Evolutionary conservation across 2,329 filamentous ascomycete genomes (phyloP), one percentile per base, ranked within the genome.

Genomic region (Trichoderma semiorbis): DNA sequence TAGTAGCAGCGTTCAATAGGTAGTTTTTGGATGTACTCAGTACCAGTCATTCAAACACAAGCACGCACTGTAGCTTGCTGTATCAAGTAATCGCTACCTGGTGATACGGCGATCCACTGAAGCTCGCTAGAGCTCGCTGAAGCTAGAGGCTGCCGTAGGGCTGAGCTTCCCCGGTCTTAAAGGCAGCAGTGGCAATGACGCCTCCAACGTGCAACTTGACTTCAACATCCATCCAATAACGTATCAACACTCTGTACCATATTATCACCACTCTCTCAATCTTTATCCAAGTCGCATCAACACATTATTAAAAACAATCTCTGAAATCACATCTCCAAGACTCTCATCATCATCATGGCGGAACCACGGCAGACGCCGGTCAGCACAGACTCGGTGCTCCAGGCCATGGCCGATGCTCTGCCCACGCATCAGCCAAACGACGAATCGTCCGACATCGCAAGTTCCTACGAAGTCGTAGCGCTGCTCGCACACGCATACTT

Each of bases 401-500:
- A 83, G 76, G 81, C 81, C 75, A 91, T 91, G 88, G 85, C 87
- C 71, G 85, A 89, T 58, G 88, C 88, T 34, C 80, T 91, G 68
- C 88, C 89, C 11, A 86, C 85, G 2, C 88, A 89, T 75, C 75
- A 81, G 0, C 78, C 82, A 64, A 83, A 79, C 73, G 88, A 90
- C 77, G 84, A 85, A 21, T 85, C 83, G n/a, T 90, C 89, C 5
- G 88, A 90, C 75, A 79, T 95, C 34, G 90, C 90, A 75, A 91
- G 88, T 72, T 88, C 92, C 0, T 93, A 92, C 79, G 95, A 98
- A 83, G 93, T 92, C 62, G 85, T 98, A 73, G 94, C 93, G 18
- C 87, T 98, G 28, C 91, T 97, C 74, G 86, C 91, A 24, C 95
- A 99, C 81, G 92, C 93, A 4, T 94, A 91, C 77, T 93, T 98